Evolutionary conservation across 208 protist species (phyloP), one percentile per base, ranked within the genome.

Genomic region (Leishmania guyanensis): DNA sequence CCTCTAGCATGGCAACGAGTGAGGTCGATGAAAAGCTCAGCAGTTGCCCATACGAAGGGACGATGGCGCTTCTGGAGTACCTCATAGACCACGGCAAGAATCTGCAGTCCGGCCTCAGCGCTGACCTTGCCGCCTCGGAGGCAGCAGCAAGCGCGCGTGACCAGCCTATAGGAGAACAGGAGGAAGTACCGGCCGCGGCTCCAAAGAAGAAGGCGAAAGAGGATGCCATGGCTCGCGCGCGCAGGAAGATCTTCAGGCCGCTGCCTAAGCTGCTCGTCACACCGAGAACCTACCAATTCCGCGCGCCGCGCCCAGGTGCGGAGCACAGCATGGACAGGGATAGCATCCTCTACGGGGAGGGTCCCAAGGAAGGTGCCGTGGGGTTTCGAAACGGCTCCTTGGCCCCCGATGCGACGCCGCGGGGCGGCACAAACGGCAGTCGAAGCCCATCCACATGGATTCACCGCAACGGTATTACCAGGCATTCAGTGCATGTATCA

Each of bases 251-350:
- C 29, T 29, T 46, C 14, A 53, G 43, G 48, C 22, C 73, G n/a
- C 77, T 92, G 26, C 84, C 89, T 5, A 8, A 66, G 53, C 48
- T 81, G 58, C 78, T 92, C 50, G 77, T 76, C 56, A 88, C 84
- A 10, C 84, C 86, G n/a, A 86, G 89, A 46, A 29, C 75, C 71
- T 89, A 83, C 84, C 78, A 65, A 20, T 65, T 70, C 43, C 88
- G 86, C 78, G 79, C 86, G 36, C 86, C 83, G 12, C 88, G 88
- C 12, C 78, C 86, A 8, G 86, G 86, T 5, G 85, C 79, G 56
- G 82, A 82, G 65, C 48, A 9, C 33, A 20, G 58, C 14, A 74
- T 60, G 60, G 82, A 77, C 16, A 60, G 71, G 14, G 74, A 70
- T 65, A 33, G 33, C 20, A 9, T 33, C 0, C 43, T 72, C 51